A percentile compares a stretch with the other conserved stretches of the same genome.
Evolutionary conservation across 1,284 basidiomycete species (phyloP).

Genomic region (Sporisorium scitamineum): DNA sequence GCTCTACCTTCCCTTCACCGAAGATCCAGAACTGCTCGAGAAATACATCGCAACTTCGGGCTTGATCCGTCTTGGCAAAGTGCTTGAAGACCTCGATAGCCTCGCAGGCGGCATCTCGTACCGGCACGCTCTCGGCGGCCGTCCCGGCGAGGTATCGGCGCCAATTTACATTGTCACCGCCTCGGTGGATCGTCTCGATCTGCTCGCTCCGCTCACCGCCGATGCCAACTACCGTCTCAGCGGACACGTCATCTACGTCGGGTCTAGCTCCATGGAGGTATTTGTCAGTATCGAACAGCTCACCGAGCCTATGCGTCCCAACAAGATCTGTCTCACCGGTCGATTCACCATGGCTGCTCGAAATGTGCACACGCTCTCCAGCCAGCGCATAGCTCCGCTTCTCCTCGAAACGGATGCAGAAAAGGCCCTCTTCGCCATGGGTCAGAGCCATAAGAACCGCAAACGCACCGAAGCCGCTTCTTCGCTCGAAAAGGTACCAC

Average conservation of each 20-base stretch:
- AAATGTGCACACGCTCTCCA: conserved; percentile 55
- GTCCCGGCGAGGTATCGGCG: conserved; percentile 53
- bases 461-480: conserved; percentile 58
- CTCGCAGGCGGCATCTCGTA: conserved; percentile 68
- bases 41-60: conserved; percentile 68
- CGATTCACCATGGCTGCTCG: conserved; percentile 69
- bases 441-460: conserved; percentile 65
- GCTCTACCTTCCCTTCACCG: conserved; percentile 67
- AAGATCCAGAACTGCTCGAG: conserved; percentile 63
- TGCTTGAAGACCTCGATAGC: conserved; percentile 70
- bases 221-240: conserved; percentile 59
- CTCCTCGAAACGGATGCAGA: conserved; percentile 61
- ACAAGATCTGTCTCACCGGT: conserved; percentile 68
- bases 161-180: conserved; percentile 70
- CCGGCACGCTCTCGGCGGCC: conserved; percentile 68
- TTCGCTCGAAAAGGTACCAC: conserved; percentile 64
- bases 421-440: conserved; percentile 64
- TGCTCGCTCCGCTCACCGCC: conserved; percentile 51
- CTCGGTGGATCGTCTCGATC: conserved; percentile 68
- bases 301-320: conserved; percentile 29
- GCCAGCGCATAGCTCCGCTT: conserved; percentile 62
- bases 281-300: conserved; percentile 69
- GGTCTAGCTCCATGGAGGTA: conserved; percentile 69
- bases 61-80: conserved; percentile 67
- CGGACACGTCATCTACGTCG: conserved; percentile 58